These are phyloP conservation scores for Amanita molliuscula DNA, from an alignment of 768 basidiomycete species.

Conservation along the genomic window DNA sequence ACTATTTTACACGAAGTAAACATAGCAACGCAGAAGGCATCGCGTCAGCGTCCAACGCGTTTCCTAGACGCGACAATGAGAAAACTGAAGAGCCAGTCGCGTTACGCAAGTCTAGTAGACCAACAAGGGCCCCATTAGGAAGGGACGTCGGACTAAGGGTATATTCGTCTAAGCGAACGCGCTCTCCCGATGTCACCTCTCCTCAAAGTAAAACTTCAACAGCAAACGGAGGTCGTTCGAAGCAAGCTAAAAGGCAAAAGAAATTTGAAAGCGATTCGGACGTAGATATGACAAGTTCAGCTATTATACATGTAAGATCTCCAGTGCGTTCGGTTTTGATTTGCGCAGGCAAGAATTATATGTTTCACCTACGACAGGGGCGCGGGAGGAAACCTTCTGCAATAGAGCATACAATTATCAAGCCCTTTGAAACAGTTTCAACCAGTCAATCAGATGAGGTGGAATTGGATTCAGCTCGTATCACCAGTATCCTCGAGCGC, in stretches of 20 bases:
- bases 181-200: not conserved
- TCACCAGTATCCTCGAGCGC: constrained; percentile 7
- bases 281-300: constrained; percentile 13
- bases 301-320: constrained; percentile 21
- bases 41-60: not conserved
- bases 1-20: constrained; percentile 1
- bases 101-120: not conserved
- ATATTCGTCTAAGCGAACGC: constrained; percentile 1
- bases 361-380: not conserved
- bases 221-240: not conserved
- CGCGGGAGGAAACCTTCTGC: not conserved
- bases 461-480: constrained; percentile 32
- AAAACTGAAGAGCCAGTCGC: not conserved
- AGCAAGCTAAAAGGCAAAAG: constrained; percentile 20
- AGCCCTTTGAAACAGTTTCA: constrained; percentile 29
- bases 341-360: constrained; percentile 11
- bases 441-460: constrained; percentile 63
- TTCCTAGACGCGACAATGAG: not conserved
- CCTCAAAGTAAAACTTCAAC: not conserved
- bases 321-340: constrained; percentile 13
- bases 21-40: not conserved
- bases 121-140: not conserved
- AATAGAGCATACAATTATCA: not conserved
- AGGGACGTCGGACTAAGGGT: not conserved
- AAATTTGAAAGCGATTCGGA: constrained; percentile 29